phyloP scores from a whole-genome alignment of 1,284 basidiomycete species.

The Cryptococcus sp. region DNA sequence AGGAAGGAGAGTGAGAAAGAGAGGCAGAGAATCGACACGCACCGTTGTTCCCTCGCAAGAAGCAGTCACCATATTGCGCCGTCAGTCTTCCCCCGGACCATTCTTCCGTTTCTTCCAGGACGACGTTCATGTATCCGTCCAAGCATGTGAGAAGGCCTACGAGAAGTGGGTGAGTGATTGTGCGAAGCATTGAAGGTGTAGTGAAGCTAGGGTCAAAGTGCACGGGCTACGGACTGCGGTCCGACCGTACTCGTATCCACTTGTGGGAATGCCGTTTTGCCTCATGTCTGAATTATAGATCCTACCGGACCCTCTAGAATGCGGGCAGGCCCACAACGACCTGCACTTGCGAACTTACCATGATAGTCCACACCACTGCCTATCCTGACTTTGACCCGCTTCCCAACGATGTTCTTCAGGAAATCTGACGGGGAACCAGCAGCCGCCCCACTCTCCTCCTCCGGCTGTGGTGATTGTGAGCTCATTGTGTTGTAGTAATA shows the following conservation, averaged over 20 bases:
- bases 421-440: conserved; percentile 85
- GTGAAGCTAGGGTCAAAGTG: no score
- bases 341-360: conserved; percentile 60
- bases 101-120: conserved; percentile 94
- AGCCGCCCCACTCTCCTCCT: conserved; percentile 22
- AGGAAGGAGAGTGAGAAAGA: neutral
- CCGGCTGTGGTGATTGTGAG: conserved; percentile 32
- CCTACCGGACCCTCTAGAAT: neutral
- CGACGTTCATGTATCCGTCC: conserved; percentile 99
- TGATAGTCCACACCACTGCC: conserved; percentile 96
- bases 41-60: conserved; percentile 98
- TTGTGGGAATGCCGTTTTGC: no score
- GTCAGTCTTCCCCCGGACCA: conserved; percentile 83
- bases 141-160: conserved; percentile 91
- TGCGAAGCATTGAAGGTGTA: no score
- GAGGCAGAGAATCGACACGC: conserved; percentile 39
- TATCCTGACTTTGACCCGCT: conserved; percentile 87
- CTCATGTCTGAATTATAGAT: no score
- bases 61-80: conserved; percentile 90
- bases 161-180: neutral
- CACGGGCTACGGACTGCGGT: no score
- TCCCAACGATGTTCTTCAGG: conserved; percentile 90
- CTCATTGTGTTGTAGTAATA: conserved; percentile 25
- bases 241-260: no score
- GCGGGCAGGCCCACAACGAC: neutral